phyloP scores from a whole-genome alignment of 2,329 filamentous ascomycete species.

The Plenodomus tracheiphilus region DNA sequence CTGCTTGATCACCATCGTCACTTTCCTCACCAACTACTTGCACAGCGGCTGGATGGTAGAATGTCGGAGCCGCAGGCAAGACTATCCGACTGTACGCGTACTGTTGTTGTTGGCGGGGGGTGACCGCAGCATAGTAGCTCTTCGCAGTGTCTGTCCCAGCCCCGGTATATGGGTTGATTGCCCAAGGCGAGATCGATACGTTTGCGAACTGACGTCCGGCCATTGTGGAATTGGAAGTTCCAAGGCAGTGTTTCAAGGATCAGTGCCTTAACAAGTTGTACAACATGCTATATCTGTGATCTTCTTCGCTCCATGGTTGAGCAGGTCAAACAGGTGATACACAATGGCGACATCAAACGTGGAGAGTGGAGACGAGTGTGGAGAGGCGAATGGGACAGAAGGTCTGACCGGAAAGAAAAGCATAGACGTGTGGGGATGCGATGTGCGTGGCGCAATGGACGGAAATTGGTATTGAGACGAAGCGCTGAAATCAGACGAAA shows the following conservation, averaged over 20 bases:
- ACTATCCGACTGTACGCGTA: constrained; percentile 30
- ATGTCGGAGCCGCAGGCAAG: constrained; percentile 21
- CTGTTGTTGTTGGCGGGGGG: constrained; percentile 9
- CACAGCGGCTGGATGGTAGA: constrained; percentile 27
- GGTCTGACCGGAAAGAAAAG: constrained; percentile 27
- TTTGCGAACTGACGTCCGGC: constrained; percentile 24
- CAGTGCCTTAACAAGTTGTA: constrained; percentile 31
- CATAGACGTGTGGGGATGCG: constrained; percentile 28
- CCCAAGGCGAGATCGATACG: constrained; percentile 41
- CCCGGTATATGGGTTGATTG: constrained; percentile 29
- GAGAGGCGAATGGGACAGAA: constrained; percentile 40
- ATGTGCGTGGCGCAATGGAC: constrained; percentile 34
- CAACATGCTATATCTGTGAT: constrained; percentile 37
- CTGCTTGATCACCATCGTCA: constrained; percentile 16
- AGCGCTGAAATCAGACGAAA: constrained; percentile 30
- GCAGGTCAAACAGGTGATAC: constrained; percentile 28
- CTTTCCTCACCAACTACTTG: constrained; percentile 26
- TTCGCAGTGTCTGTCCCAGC: constrained; percentile 18
- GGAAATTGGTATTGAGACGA: constrained; percentile 21
- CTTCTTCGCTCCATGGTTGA: constrained; percentile 36
- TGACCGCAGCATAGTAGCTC: constrained; percentile 13
- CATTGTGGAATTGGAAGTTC: constrained; percentile 32
- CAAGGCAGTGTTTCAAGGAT: constrained; percentile 18
- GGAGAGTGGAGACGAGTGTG: constrained; percentile 36
- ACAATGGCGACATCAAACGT: constrained; percentile 43